Evolutionary conservation across 805 yeast genomes (phyloP), one percentile per base, ranked within the genome.

Genomic region (Kodamaea sagamina): DNA sequence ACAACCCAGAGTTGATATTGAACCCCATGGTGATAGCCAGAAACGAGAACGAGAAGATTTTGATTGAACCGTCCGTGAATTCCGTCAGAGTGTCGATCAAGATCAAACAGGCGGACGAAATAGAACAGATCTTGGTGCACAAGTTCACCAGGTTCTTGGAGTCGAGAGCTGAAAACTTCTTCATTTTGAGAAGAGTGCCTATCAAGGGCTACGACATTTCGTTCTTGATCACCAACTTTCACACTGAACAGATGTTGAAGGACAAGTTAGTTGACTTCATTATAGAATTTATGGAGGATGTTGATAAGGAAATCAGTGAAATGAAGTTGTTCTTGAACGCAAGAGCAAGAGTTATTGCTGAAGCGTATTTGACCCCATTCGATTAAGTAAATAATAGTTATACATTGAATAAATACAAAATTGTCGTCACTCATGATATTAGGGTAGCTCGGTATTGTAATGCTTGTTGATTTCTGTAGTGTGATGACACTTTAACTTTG

Each of bases 241-340:
- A 93, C 67, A 89, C 97, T 8, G 97, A 92, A 65, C 84, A 85
- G 52, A 89, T 93, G 96, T 78, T 90, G 69, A 92, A 93, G 70
- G 90, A 85, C 57, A 93, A 93, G 68, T 77, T 93, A 55, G 96
- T 93, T 34, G 99, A 93, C 65, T 93, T 93, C 65, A 90, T 93
- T 54, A 89, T 93, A 54, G 98, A 93, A 70, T 93, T 93, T 65
- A 90, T 93, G 98, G 98, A 93, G 66, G 99, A 90, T 59, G 99
- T 93, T 13, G 99, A 93, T 66, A 92, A 89, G 71, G 99, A 93
- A 67, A 93, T 93, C 59, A 88, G 97, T 66, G 99, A 93, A 64
- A 93, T 93, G 95, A 93, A 93, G 68, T 77, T 93, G 64, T 93
- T 92, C 65, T 78, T 93, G 63, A 93, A 93, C 61, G 97, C 99